These are phyloP conservation scores for Mortierella sp. DNA, from an alignment of 371 early-diverging fungal genomes.

Conservation along the genomic window DNA sequence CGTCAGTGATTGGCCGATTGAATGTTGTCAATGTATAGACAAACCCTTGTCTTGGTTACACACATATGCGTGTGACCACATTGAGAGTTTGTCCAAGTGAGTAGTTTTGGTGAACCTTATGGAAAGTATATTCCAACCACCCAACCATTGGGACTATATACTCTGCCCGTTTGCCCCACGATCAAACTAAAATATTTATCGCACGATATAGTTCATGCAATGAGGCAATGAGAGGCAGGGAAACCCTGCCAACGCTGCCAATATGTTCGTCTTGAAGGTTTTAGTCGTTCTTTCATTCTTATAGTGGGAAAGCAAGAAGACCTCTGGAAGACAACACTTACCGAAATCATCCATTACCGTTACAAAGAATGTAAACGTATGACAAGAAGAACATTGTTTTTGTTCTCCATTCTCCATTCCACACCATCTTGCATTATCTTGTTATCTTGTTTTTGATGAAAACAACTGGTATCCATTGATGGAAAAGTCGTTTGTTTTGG, in stretches of 20 bases:
- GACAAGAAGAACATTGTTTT: background rate
- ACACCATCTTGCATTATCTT: conserved; percentile 27
- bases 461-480: background rate
- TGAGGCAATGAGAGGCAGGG: background rate
- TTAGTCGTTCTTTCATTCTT: background rate
- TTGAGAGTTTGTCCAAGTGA: background rate
- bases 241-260: background rate
- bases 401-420: background rate
- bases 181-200: background rate
- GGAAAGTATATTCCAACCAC: background rate
- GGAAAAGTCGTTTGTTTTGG: background rate
- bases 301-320: background rate
- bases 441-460: background rate
- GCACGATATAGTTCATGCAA: background rate
- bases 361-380: no score
- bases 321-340: no score
- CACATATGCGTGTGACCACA: conserved; percentile 27
- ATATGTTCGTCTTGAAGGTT: background rate
- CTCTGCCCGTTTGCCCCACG: no score
- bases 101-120: background rate
- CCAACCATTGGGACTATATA: no score
- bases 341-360: no score
- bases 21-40: background rate
- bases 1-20: conserved; percentile 21
- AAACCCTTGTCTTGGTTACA: conserved; percentile 5